Conservation (phyloP, 73 alveolate genomes). For the Diophrys appendiculata region DNA sequence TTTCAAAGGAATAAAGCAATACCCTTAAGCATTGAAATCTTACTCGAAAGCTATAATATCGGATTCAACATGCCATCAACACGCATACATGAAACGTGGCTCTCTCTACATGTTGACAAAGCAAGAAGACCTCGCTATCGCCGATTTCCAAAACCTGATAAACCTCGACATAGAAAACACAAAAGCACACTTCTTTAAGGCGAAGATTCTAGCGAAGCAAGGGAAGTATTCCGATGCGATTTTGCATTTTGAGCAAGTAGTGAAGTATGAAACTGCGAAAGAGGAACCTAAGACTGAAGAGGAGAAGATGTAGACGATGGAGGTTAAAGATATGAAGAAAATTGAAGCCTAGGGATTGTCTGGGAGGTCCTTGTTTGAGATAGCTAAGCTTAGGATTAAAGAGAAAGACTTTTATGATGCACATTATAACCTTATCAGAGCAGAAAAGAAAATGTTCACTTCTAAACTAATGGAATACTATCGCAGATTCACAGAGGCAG, state of each 20-base stretch:
- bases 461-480: conserved; percentile 61
- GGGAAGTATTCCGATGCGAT: conserved; percentile 63
- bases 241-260: conserved; percentile 72
- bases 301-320: background rate
- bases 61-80: conserved; percentile 24
- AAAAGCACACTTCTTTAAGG: conserved; percentile 70
- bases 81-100: conserved; percentile 49
- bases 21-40: conserved; percentile 46
- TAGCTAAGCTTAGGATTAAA: conserved; percentile 73
- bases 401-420: conserved; percentile 88
- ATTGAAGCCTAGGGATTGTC: conserved; percentile 42
- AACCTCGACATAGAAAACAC: conserved; percentile 11
- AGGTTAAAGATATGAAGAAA: conserved; percentile 35
- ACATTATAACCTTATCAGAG: conserved; percentile 68
- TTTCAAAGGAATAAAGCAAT: conserved; percentile 49
- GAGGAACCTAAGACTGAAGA: background rate
- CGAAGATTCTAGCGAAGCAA: conserved; percentile 55
- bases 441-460: conserved; percentile 51
- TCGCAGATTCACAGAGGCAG: conserved; percentile 76
- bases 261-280: conserved; percentile 44
- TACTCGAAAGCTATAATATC: conserved; percentile 46
- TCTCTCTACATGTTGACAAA: conserved; percentile 35
- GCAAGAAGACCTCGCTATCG: conserved; percentile 29
- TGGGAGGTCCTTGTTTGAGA: conserved; percentile 75
- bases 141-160: conserved; percentile 42